Percentiles rank a stretch among this genome's conserved stretches.
phyloP scores from a whole-genome alignment of 257 asterid genomes.

The Plectranthus barbatus region DNA sequence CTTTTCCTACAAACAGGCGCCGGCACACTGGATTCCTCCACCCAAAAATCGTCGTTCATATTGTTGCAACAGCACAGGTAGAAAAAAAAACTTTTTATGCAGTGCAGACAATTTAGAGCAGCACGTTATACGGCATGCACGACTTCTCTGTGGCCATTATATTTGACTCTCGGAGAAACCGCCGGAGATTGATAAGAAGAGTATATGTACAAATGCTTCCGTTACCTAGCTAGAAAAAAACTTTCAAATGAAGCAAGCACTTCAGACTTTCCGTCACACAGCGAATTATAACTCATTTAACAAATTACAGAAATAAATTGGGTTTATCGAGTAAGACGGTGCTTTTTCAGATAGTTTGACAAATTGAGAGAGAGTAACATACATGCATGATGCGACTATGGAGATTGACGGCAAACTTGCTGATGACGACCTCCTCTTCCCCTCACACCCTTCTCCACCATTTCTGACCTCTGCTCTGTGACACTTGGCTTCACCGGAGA shows the following conservation, averaged over 20 bases:
- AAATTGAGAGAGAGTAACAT: too few species aligned
- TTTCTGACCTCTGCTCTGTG: too few species aligned
- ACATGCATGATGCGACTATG: too few species aligned
- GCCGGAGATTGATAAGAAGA: neutral
- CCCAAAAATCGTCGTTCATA: conserved; percentile 64
- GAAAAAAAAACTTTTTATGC: conserved; percentile 5
- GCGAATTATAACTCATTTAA: conserved; percentile 4
- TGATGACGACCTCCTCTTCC: too few species aligned
- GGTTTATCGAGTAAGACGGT: too few species aligned
- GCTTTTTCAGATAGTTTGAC: too few species aligned
- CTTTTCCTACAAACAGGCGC: conserved; percentile 35
- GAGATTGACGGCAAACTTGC: too few species aligned
- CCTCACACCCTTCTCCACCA: too few species aligned
- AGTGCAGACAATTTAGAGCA: conserved; percentile 7
- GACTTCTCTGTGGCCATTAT: neutral
- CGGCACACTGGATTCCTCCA: conserved; percentile 39
- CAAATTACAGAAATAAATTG: neutral
- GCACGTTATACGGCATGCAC: conserved; percentile 4
- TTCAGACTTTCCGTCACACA: neutral
- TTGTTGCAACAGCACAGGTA: conserved; percentile 7
- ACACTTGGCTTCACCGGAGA: too few species aligned
- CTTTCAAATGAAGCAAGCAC: neutral
- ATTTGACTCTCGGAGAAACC: neutral
- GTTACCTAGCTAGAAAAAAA: conserved; percentile 5
- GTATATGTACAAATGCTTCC: neutral